These are phyloP conservation scores for Trichopus zeylanicus DNA, from an alignment of 116 monocot genomes.

Conservation along the genomic window DNA sequence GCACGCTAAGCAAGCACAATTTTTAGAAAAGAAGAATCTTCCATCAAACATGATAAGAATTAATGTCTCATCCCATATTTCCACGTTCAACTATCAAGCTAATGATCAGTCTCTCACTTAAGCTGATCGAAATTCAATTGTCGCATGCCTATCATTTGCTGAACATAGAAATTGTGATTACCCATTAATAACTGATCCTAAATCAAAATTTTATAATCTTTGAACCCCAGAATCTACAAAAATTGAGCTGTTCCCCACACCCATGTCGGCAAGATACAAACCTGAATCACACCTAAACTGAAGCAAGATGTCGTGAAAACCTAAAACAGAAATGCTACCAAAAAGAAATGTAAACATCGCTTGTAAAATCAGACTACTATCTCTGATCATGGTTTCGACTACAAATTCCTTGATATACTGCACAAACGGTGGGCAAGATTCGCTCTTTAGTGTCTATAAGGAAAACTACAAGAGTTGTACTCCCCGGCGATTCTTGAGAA, in stretches of 20 bases:
- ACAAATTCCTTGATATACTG: too few species aligned
- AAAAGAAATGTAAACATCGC: too few species aligned
- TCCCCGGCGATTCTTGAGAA: background rate
- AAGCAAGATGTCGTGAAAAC: background rate
- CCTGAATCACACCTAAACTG: background rate
- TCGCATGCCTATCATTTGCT: background rate
- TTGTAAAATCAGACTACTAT: too few species aligned
- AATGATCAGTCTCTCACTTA: background rate
- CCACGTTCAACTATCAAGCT: background rate
- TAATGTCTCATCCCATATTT: background rate
- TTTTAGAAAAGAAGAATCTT: background rate
- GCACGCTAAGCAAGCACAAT: background rate
- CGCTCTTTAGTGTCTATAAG: too few species aligned
- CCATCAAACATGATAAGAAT: background rate
- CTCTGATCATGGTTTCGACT: too few species aligned
- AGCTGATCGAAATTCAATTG: background rate
- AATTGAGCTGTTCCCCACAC: background rate
- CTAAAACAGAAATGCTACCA: too few species aligned
- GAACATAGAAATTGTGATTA: too few species aligned
- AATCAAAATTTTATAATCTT: background rate
- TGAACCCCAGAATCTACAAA: background rate
- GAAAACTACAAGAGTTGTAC: background rate
- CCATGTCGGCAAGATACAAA: background rate
- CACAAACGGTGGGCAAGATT: too few species aligned
- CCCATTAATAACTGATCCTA: background rate